Evolutionary conservation across 495 filamentous ascomycete genomes (phyloP).

Genomic region (Hypoxylon fuscum): DNA sequence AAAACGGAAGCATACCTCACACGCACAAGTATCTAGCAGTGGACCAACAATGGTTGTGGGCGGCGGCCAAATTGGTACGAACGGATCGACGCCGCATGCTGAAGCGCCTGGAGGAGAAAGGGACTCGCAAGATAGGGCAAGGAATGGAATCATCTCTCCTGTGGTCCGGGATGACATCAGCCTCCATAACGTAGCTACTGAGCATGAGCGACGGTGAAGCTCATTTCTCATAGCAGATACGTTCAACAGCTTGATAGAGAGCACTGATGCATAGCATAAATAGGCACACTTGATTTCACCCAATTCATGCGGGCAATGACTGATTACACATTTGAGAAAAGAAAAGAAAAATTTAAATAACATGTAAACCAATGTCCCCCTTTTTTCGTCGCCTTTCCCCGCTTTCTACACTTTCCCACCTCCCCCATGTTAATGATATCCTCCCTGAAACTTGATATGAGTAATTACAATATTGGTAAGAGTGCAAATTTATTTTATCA

Average conservation of each 20-base stretch:
- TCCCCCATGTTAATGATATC: too few species aligned
- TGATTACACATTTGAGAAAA: too few species aligned
- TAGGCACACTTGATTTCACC: background rate
- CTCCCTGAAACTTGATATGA: too few species aligned
- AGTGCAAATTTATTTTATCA: too few species aligned
- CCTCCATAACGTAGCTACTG: constrained; percentile 33
- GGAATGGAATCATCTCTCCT: constrained; percentile 24
- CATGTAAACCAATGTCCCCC: too few species aligned
- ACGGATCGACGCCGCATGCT: constrained; percentile 14
- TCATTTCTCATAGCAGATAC: constrained; percentile 1
- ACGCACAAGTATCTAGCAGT: constrained; percentile 25
- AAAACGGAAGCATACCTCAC: constrained; percentile 29
- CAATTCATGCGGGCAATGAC: too few species aligned
- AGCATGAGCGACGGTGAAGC: constrained; percentile 30
- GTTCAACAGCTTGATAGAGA: constrained; percentile 10
- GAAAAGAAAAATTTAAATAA: too few species aligned
- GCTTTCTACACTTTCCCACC: too few species aligned
- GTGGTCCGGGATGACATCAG: constrained; percentile 33
- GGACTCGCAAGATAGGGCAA: constrained; percentile 1
- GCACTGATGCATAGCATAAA: background rate
- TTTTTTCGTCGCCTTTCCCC: too few species aligned
- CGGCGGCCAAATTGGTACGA: constrained; percentile 10
- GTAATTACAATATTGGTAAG: too few species aligned
- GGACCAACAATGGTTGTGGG: constrained; percentile 21
- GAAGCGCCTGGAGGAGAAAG: constrained; percentile 10